Evolutionary conservation across 371 early-diverging fungal species (phyloP), one percentile per base, ranked within the genome.

Genomic region (Mortierella sp.): DNA sequence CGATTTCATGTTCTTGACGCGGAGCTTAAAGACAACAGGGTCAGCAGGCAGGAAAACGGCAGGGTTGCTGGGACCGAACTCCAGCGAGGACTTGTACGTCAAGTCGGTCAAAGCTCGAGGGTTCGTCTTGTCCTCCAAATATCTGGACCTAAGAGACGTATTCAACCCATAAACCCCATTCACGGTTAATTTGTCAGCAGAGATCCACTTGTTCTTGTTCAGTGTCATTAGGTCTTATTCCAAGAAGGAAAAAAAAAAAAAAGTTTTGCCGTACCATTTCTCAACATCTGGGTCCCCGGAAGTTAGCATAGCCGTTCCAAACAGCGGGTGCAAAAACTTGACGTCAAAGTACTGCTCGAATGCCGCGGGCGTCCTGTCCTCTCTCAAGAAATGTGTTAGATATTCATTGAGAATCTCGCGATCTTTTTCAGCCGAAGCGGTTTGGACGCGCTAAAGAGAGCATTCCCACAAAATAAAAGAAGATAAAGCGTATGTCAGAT

Each of bases 31-130:
- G 18, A 66, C 66, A 2, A 69, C 74, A 9, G 68, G 67, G 30
- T 79, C 80, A 1, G 70, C 65, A 15, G 80, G 80, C 46, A 79
- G 43, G 58, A 79, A 79, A 2, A 56, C 51, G n/a, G 57, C 48
- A 9, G 62, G 62, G 50, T 79, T 79, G 25, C 58, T 43, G 11
- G 26, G 15, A 19, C 62, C 50, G 52, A 79, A 79, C 57, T 64
- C 67, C 26, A 79, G 60, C 47, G 73, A 55, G 11, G 80, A 73
- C 37, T 63, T 37, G 11, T 69, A 66, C 19, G 67, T 70, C 19
- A 79, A 23, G 23, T 46, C 62, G 19, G 11, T 11, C 21, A 79
- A 37, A 37, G 37, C 37, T 5, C 37, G 37, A 9, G 37, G 29
- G 16, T 25, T 50, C 21, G 46, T 59, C 9, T 12, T 5, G 1